Percentiles rank a stretch among this genome's conserved stretches.
Conservation (phyloP, 2,329 filamentous ascomycete genomes). For the Trichoderma sp. region DNA sequence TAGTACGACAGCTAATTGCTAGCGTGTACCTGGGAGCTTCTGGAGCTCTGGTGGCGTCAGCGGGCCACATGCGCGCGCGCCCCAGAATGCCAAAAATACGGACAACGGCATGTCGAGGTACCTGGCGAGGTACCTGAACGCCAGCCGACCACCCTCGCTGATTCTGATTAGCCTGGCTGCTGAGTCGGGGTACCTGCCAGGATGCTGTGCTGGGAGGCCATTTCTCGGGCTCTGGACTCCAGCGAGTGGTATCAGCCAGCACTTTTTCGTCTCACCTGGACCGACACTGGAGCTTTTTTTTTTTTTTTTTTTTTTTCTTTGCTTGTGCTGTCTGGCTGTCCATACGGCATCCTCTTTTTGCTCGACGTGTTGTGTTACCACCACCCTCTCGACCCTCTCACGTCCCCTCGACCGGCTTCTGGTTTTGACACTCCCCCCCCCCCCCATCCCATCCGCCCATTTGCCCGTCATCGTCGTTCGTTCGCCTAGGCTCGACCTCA, state of each 20-base stretch:
- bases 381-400: constrained; percentile 5
- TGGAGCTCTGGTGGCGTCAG: constrained; percentile 17
- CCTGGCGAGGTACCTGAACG: constrained; percentile 7
- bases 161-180: constrained; percentile 9
- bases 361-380: background rate
- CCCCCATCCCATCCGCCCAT: background rate
- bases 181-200: constrained; percentile 21
- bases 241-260: background rate
- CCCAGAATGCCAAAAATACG: constrained; percentile 13
- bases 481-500: constrained; percentile 7
- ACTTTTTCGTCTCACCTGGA: constrained; percentile 10
- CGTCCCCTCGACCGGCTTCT: background rate
- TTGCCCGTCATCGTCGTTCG: constrained; percentile 12
- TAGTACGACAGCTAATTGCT: background rate
- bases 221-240: background rate
- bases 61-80: constrained; percentile 4
- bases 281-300: background rate
- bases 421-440: background rate
- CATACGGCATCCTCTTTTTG: no score
- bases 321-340: background rate
- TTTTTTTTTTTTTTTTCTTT: background rate
- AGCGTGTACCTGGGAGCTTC: background rate
- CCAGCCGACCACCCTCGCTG: constrained; percentile 7
- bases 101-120: background rate
- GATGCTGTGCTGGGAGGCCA: background rate